Conservation (phyloP, 139 green algal genomes). For the Asterochloris erici region DNA sequence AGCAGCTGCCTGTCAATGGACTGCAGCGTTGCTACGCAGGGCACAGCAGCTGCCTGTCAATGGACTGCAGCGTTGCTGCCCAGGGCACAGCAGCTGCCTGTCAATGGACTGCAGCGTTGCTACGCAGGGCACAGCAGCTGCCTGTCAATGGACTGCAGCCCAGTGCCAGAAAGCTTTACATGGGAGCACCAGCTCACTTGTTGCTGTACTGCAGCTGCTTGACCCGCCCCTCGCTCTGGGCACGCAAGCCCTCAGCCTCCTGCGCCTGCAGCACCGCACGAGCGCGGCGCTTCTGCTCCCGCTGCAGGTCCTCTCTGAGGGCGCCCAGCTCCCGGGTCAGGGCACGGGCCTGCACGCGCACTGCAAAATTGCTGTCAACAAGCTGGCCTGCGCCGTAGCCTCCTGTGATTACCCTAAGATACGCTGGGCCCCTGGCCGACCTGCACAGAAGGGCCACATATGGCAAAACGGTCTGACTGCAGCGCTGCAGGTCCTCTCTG, state of each 20-base stretch:
- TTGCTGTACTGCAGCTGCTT: constrained; percentile 53
- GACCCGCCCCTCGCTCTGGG: not conserved
- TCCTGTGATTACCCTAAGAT: not conserved
- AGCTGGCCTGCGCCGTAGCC: not conserved
- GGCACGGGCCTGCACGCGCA: constrained; percentile 29
- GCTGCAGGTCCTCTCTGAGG: constrained; percentile 46
- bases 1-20: too few relatives aligned
- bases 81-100: too few relatives aligned
- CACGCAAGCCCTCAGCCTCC: constrained; percentile 25
- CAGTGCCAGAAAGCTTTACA: too few relatives aligned
- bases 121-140: not conserved
- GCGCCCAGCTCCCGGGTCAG: constrained; percentile 55
- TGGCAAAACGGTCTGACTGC: too few relatives aligned
- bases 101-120: too few relatives aligned
- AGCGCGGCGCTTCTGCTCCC: constrained; percentile 50
- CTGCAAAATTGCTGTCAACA: not conserved
- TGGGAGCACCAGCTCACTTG: not conserved
- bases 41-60: not conserved
- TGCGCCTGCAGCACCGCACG: constrained; percentile 35
- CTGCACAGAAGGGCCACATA: too few relatives aligned
- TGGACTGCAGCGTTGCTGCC: too few relatives aligned
- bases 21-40: too few relatives aligned
- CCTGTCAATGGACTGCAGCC: not conserved
- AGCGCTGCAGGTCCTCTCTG: too few relatives aligned
- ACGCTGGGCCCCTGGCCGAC: too few relatives aligned